These are phyloP conservation scores for Tulasnella sp. DNA, from an alignment of 768 basidiomycete species.

Conservation along the genomic window DNA sequence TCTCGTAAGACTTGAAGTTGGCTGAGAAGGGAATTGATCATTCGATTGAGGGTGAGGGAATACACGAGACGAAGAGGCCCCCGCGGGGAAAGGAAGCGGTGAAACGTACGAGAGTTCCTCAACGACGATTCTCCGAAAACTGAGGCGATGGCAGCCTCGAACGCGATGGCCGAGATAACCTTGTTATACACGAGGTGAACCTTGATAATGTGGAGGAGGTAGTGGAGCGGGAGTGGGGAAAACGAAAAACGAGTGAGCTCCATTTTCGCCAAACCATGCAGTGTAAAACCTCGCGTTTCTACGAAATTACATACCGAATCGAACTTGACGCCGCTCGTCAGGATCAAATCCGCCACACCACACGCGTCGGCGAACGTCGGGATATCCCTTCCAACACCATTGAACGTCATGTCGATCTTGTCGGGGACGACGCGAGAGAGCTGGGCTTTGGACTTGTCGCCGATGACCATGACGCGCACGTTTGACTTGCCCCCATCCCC, in stretches of 20 bases:
- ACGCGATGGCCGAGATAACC: conserved; percentile 83
- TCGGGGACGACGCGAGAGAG: conserved; percentile 52
- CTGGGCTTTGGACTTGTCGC: conserved; percentile 96
- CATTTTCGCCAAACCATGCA: neutral
- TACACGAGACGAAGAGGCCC: neutral
- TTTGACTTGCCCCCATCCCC: conserved; percentile 41
- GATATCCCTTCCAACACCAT: conserved; percentile 95
- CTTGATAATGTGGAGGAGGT: conserved; percentile 9
- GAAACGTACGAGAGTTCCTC: conserved; percentile 60
- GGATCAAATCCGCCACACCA: conserved; percentile 84
- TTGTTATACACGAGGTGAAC: conserved; percentile 69
- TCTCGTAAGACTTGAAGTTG: conserved; percentile 91
- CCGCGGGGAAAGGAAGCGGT: neutral
- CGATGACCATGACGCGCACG: conserved; percentile 52
- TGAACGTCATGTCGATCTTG: conserved; percentile 79
- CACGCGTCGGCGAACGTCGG: conserved; percentile 96
- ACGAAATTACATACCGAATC: conserved; percentile 50
- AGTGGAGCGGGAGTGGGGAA: neutral
- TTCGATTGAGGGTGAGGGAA: neutral
- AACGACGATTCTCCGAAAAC: conserved; percentile 75
- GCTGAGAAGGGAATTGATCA: conserved; percentile 32
- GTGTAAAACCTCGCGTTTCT: neutral
- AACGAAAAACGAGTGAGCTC: neutral
- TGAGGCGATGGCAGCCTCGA: conserved; percentile 64
- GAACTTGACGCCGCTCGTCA: conserved; percentile 72